Evolutionary conservation across 805 yeast genomes (phyloP).

Genomic region (Yarrowia bubula): DNA sequence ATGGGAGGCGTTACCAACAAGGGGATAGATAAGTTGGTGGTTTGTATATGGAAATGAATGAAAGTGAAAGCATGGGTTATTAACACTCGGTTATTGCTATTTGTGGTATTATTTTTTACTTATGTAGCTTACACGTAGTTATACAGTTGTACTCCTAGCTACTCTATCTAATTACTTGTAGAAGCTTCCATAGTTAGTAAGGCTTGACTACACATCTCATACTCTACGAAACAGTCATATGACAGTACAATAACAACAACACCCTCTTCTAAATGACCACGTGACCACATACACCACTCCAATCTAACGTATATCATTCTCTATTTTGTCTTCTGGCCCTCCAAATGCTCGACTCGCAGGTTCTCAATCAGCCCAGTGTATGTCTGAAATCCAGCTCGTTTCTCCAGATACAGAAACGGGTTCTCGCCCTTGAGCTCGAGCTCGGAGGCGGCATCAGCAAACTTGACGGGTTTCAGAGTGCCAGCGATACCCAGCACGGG

Average conservation of each 20-base stretch:
- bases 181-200: not conserved
- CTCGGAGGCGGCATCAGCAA: conserved; percentile 49
- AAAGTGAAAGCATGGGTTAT: too few relatives aligned
- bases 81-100: too few relatives aligned
- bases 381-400: conserved; percentile 3
- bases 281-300: not conserved
- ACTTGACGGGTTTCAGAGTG: conserved; percentile 48
- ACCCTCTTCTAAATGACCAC: not conserved
- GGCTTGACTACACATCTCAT: not conserved
- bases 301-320: not conserved
- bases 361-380: conserved; percentile 13
- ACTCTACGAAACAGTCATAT: too few relatives aligned
- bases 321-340: conserved; percentile 18
- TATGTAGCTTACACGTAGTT: too few relatives aligned
- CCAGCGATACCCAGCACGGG: conserved; percentile 39
- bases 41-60: too few relatives aligned
- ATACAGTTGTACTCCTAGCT: too few relatives aligned
- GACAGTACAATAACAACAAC: not conserved
- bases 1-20: not conserved
- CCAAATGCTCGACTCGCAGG: conserved; percentile 15
- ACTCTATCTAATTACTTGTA: not conserved
- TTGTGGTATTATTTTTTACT: too few relatives aligned
- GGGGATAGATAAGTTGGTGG: not conserved
- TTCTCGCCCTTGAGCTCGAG: conserved; percentile 49
- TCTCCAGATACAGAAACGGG: conserved; percentile 15